These are phyloP conservation scores for Pseudogymnoascus sp. DNA, from an alignment of 2,329 filamentous ascomycete genomes.

Conservation along the genomic window DNA sequence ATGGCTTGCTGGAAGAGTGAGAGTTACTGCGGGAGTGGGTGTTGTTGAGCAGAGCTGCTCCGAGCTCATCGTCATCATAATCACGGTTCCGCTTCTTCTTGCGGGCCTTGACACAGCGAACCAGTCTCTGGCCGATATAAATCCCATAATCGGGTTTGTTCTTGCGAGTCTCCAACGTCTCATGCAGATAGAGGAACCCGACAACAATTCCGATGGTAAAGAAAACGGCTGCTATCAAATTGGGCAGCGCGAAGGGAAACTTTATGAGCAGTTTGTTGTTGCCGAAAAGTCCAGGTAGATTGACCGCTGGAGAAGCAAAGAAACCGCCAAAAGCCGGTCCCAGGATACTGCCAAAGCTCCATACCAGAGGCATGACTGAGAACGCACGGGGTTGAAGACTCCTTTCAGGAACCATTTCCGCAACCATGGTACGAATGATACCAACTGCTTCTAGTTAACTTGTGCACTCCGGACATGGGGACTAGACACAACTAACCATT, in stretches of 20 bases:
- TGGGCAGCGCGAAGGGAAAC: conserved; percentile 80
- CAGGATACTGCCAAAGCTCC: conserved; percentile 80
- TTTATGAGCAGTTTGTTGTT: conserved; percentile 58
- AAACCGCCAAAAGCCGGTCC: conserved; percentile 83
- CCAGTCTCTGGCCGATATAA: conserved; percentile 60
- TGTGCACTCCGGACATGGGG: not conserved
- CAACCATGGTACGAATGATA: conserved; percentile 85
- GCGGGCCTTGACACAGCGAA: conserved; percentile 26
- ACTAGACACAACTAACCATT: conserved; percentile 50
- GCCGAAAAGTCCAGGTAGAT: conserved; percentile 65
- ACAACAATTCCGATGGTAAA: conserved; percentile 70
- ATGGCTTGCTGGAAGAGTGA: conserved; percentile 14
- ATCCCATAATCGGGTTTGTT: conserved; percentile 67
- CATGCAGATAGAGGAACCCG: conserved; percentile 72
- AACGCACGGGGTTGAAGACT: conserved; percentile 85
- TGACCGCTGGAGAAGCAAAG: conserved; percentile 70
- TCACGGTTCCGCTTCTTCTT: conserved; percentile 17
- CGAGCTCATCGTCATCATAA: conserved; percentile 49
- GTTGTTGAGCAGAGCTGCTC: conserved; percentile 44
- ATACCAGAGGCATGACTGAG: conserved; percentile 86
- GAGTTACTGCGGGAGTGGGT: conserved; percentile 26
- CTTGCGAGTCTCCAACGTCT: conserved; percentile 70
- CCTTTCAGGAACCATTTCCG: conserved; percentile 82
- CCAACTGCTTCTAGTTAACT: conserved; percentile 49
- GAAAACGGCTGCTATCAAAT: conserved; percentile 66